phyloP scores from a whole-genome alignment of 805 yeast species.

The Starmerella khaoyaiensis region DNA sequence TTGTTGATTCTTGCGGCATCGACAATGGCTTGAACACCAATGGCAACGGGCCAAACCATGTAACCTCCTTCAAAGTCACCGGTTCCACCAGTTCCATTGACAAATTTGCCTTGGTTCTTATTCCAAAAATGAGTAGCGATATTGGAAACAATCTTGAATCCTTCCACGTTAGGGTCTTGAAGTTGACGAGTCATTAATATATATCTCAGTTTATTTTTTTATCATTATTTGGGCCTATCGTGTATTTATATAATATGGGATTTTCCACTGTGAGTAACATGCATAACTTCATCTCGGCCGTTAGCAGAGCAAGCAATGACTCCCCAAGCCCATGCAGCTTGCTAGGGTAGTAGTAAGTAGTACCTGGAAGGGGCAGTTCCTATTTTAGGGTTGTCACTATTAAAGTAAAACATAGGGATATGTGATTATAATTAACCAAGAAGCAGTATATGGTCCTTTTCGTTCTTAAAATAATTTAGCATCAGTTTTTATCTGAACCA shows the following conservation, averaged over 20 bases:
- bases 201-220: neutral
- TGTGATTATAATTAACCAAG: too few relatives aligned
- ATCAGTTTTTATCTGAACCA: too few relatives aligned
- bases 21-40: constrained; percentile 52
- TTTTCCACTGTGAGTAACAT: neutral
- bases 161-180: constrained; percentile 24
- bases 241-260: neutral
- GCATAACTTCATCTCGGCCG: neutral
- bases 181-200: constrained; percentile 11
- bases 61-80: constrained; percentile 42
- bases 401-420: too few relatives aligned
- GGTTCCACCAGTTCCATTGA: constrained; percentile 26
- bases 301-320: neutral
- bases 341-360: too few relatives aligned
- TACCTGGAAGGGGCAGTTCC: too few relatives aligned
- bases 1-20: constrained; percentile 47
- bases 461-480: too few relatives aligned
- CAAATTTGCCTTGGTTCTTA: constrained; percentile 18
- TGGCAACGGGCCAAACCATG: constrained; percentile 57
- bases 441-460: too few relatives aligned
- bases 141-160: constrained; percentile 21
- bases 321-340: too few relatives aligned
- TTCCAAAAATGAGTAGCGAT: constrained; percentile 23
- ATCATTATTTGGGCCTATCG: neutral
- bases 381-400: too few relatives aligned